Evolutionary conservation across 441 rosid genomes (phyloP).

Genomic region (Populus hybrid): DNA sequence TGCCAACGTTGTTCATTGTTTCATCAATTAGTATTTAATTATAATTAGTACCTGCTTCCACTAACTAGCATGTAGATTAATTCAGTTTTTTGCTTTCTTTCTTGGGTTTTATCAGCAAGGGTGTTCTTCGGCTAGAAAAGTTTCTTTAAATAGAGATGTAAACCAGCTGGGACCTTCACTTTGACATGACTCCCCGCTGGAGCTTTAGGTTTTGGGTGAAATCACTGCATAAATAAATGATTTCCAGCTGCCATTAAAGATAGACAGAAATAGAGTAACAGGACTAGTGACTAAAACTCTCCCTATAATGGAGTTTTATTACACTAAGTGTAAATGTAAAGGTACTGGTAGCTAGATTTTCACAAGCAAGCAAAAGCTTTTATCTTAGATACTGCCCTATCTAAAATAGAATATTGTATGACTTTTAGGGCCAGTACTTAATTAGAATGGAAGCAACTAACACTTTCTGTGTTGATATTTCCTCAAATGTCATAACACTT

Average conservation of each 20-base stretch:
- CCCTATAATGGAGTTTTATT: too few species aligned
- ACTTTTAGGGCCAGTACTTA: neutral
- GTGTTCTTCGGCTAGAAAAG: neutral
- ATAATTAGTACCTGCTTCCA: neutral
- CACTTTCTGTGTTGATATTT: neutral
- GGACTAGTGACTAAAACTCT: neutral
- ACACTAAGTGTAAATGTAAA: neutral
- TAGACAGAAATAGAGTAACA: neutral
- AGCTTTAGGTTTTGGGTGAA: neutral
- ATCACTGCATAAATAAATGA: neutral
- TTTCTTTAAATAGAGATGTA: neutral
- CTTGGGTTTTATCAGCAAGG: neutral
- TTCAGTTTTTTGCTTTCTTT: neutral
- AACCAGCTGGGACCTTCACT: neutral
- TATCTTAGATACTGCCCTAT: neutral
- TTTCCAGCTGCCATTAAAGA: neutral
- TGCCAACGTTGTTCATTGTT: neutral
- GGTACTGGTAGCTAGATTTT: neutral
- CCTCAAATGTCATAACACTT: neutral
- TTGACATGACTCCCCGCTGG: neutral
- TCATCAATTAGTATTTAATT: neutral
- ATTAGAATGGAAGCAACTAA: neutral
- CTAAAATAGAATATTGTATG: neutral
- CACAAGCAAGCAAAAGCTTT: too few species aligned
- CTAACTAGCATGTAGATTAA: neutral